phyloP scores from a whole-genome alignment of 495 filamentous ascomycete genomes.

The Lophiotrema nucula region DNA sequence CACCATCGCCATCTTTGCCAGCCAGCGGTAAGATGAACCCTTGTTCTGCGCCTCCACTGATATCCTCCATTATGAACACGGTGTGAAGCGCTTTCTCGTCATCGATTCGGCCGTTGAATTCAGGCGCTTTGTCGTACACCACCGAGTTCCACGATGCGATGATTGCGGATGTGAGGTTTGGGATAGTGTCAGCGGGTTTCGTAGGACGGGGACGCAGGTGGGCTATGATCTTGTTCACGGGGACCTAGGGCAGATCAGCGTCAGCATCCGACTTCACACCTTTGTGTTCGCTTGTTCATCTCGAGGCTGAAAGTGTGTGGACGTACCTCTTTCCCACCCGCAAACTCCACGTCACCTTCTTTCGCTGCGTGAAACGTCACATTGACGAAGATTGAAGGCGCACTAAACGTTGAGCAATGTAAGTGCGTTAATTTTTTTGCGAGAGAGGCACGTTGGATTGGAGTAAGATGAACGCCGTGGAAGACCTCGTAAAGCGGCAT shows the following conservation, averaged over 20 bases:
- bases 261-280: too few relatives aligned
- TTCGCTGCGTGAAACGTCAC: slow-evolving; percentile 18
- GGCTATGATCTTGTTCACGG: slow-evolving; percentile 32
- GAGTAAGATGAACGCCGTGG: slow-evolving; percentile 27
- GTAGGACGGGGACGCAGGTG: slow-evolving; percentile 32
- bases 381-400: slow-evolving; percentile 36
- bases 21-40: slow-evolving; percentile 33
- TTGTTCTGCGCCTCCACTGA: slow-evolving; percentile 29
- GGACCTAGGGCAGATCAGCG: too few relatives aligned
- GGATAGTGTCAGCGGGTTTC: not conserved
- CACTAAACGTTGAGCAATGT: slow-evolving; percentile 33
- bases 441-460: slow-evolving; percentile 31
- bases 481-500: slow-evolving; percentile 41
- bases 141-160: not conserved
- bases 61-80: slow-evolving; percentile 33
- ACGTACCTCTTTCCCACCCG: not conserved
- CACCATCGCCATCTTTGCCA: slow-evolving; percentile 34
- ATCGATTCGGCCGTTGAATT: not conserved
- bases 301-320: not conserved
- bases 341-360: not conserved
- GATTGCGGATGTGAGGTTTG: not conserved
- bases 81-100: slow-evolving; percentile 21
- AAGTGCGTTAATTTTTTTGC: slow-evolving; percentile 36
- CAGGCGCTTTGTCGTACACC: not conserved
- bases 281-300: too few relatives aligned